A percentile compares a stretch with the other conserved stretches of the same genome.
phyloP scores from a whole-genome alignment of 2,329 filamentous ascomycete species.

The Aureobasidium leucospermi region DNA sequence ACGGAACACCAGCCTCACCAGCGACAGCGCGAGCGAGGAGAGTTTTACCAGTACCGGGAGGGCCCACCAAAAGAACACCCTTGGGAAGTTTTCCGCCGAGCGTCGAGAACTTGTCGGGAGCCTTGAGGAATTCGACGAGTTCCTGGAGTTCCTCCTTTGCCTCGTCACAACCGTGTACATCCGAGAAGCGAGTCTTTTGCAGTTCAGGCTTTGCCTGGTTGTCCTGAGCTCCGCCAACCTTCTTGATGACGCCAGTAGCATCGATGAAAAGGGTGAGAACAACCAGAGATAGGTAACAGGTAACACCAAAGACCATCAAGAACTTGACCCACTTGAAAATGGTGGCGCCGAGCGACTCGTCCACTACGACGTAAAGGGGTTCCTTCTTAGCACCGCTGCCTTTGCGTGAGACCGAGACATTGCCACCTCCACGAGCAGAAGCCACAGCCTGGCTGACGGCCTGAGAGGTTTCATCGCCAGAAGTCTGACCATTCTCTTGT shows the following conservation, averaged over 20 bases:
- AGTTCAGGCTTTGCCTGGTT: slow-evolving; percentile 88
- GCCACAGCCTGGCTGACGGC: slow-evolving; percentile 77
- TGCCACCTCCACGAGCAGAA: slow-evolving; percentile 60
- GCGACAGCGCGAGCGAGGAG: slow-evolving; percentile 91
- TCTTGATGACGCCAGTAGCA: slow-evolving; percentile 69
- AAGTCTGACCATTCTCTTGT: slow-evolving; percentile 30
- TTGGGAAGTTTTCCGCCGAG: slow-evolving; percentile 96
- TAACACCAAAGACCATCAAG: slow-evolving; percentile 66
- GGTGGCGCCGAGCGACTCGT: slow-evolving; percentile 71
- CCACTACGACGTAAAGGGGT: slow-evolving; percentile 92
- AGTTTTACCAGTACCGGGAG: slow-evolving; percentile 96
- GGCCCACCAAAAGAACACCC: slow-evolving; percentile 88
- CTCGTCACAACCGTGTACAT: slow-evolving; percentile 96
- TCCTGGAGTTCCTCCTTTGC: slow-evolving; percentile 97
- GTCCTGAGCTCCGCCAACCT: slow-evolving; percentile 61
- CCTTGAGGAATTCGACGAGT: slow-evolving; percentile 90
- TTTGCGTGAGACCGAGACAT: slow-evolving; percentile 49
- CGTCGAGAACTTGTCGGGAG: slow-evolving; percentile 86
- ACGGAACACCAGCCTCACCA: slow-evolving; percentile 92
- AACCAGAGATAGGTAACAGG: slow-evolving; percentile 72
- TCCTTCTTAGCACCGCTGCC: slow-evolving; percentile 69
- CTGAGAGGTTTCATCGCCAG: slow-evolving; percentile 56
- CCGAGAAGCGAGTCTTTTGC: slow-evolving; percentile 82
- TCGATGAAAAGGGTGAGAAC: slow-evolving; percentile 78
- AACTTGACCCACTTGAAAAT: slow-evolving; percentile 94